Percentiles rank a stretch among this genome's conserved stretches.
Evolutionary conservation across 805 yeast species (phyloP).

Genomic region (Lipomyces mesembrius): DNA sequence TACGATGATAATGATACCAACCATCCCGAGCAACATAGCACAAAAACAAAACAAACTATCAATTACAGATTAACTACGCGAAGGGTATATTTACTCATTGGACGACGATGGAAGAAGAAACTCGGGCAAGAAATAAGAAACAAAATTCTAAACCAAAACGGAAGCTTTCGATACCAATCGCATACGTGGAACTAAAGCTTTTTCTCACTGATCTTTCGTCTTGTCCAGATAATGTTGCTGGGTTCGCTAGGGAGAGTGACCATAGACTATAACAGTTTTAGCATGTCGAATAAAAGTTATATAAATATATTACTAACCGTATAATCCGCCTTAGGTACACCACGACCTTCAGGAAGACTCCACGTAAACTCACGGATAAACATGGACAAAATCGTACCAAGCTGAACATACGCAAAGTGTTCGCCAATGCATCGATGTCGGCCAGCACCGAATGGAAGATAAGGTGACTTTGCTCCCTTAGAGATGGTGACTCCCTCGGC

Average conservation of each 20-base stretch:
- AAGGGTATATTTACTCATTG: background rate
- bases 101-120: background rate
- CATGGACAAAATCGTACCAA: conserved; percentile 80
- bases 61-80: background rate
- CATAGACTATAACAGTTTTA: conserved; percentile 83
- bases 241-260: conserved; percentile 87
- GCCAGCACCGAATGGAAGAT: conserved; percentile 98
- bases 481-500: conserved; percentile 62
- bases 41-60: background rate
- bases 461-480: conserved; percentile 94
- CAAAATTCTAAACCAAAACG: background rate
- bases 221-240: conserved; percentile 44
- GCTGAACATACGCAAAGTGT: conserved; percentile 93
- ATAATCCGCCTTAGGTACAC: conserved; percentile 41
- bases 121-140: background rate
- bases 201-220: conserved; percentile 26
- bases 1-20: background rate
- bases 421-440: conserved; percentile 99
- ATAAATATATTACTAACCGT: conserved; percentile 21
- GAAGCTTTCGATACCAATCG: background rate
- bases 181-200: conserved; percentile 4
- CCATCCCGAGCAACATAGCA: background rate
- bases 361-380: conserved; percentile 78
- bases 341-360: conserved; percentile 60
- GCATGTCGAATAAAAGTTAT: background rate